A percentile compares a stretch with the other conserved stretches of the same genome.
phyloP scores from a whole-genome alignment of 129 eudicot species.

The Ambrosia artemisiifolia region DNA sequence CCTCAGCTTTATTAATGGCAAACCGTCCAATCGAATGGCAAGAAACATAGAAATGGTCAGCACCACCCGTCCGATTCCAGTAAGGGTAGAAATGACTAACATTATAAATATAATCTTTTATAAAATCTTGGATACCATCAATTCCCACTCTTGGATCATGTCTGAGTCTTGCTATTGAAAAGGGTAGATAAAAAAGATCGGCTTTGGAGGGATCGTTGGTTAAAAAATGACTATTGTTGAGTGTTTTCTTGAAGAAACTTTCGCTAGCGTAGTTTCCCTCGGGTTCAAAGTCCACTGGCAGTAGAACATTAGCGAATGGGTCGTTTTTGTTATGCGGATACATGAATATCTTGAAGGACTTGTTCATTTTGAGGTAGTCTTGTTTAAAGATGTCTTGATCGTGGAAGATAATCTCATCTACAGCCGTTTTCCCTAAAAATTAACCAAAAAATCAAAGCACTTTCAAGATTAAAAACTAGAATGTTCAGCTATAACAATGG shows the following conservation, averaged over 20 bases:
- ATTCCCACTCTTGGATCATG: conserved; percentile 76
- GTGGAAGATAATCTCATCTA: conserved; percentile 49
- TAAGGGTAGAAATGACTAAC: conserved; percentile 60
- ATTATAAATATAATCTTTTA: conserved; percentile 57
- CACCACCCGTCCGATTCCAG: conserved; percentile 85
- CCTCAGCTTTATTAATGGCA: conserved; percentile 65
- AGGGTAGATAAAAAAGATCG: conserved; percentile 76
- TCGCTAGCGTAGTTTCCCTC: conserved; percentile 97
- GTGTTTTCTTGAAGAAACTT: conserved; percentile 82
- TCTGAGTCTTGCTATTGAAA: conserved; percentile 79
- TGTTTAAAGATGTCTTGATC: conserved; percentile 53
- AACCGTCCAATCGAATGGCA: conserved; percentile 81
- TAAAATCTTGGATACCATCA: conserved; percentile 66
- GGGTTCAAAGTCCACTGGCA: conserved; percentile 66
- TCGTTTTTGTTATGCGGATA: conserved; percentile 69
- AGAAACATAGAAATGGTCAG: conserved; percentile 87
- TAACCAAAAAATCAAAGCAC: background rate
- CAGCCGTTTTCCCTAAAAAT: conserved; percentile 28
- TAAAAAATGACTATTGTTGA: conserved; percentile 62
- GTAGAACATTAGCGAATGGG: conserved; percentile 76
- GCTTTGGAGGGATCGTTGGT: conserved; percentile 77
- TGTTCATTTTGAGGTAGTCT: conserved; percentile 73
- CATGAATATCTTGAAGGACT: conserved; percentile 57
- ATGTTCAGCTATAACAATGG: background rate
- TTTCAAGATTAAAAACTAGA: background rate